Evolutionary conservation across 2,329 filamentous ascomycete species (phyloP), one percentile per base, ranked within the genome.

Genomic region (Diaporthe longicolla): DNA sequence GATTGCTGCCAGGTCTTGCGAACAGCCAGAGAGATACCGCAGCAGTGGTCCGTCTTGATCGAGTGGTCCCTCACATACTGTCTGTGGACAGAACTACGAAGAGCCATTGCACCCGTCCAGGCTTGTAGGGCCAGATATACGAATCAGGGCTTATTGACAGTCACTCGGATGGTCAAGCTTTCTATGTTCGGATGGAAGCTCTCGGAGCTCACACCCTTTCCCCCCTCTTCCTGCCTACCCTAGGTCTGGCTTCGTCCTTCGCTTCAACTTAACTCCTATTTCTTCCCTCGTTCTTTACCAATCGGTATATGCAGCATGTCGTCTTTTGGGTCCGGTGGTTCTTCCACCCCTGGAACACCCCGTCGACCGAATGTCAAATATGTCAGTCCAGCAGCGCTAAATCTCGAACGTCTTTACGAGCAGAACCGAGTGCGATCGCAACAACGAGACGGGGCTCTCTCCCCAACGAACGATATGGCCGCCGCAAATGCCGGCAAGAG

Each of bases 381-480:
- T 78, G 83, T 85, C 74, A 91, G 87, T 86, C 86, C 86, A 84
- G 90, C 90, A 75, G 85, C 87, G 85, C 89, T 91, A 87, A 92
- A 87, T 82, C 89, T 92, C 80, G 87, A 88, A 85, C 88, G 87
- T 87, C 84, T 92, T 76, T 86, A 88, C 79, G 85, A 90, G 83
- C 90, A 92, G 90, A 90, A 89, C 79, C 86, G 85, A 74, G 83
- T 86, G 78, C 86, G 84, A 80, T 82, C 87, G 58, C 85, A 87
- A 70, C 87, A 84, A 76, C 86, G 87, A 72, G 84, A 90, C 83
- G 86, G 82, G 61, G 78, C 81, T 57, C 87, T 87, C 76, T 82
- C 83, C 65, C 81, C 82, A 24, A 63, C 57, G 15, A 74, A 55
- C 21, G 87, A 88, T 63, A 82, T 84, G n/a, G 81, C 83, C 11